Percentiles rank a stretch among this genome's conserved stretches.
These are phyloP conservation scores for Simmondsia chinensis DNA, from an alignment of 148 eudicot species.

Conservation along the genomic window DNA sequence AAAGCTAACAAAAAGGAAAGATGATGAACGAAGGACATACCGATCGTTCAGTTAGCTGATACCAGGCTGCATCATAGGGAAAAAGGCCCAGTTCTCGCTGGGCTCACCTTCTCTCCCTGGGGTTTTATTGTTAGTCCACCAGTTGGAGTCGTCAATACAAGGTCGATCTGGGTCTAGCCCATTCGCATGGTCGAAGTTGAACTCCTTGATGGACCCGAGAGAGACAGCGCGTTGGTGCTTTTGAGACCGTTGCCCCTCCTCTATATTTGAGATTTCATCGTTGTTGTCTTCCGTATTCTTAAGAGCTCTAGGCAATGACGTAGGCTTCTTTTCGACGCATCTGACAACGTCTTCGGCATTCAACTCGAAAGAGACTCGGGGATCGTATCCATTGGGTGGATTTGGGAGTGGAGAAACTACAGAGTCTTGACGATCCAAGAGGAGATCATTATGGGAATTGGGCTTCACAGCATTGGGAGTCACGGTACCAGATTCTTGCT, in stretches of 20 bases:
- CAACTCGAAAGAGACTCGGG: conserved; percentile 78
- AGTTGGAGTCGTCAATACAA: conserved; percentile 41
- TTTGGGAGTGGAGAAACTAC: conserved; percentile 35
- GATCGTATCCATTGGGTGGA: conserved; percentile 37
- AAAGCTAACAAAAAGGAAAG: background rate
- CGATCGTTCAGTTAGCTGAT: conserved; percentile 32
- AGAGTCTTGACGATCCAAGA: conserved; percentile 41
- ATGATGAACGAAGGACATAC: no score
- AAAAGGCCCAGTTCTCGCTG: conserved; percentile 77
- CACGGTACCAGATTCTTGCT: conserved; percentile 59
- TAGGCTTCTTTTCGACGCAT: conserved; percentile 69
- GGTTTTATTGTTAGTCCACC: conserved; percentile 85
- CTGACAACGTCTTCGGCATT: conserved; percentile 74
- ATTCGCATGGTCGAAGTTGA: conserved; percentile 65
- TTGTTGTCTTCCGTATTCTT: conserved; percentile 15
- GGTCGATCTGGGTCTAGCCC: conserved; percentile 38
- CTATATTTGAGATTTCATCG: conserved; percentile 21
- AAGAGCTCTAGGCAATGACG: conserved; percentile 26
- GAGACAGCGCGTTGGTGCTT: conserved; percentile 63
- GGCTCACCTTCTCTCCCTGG: conserved; percentile 34
- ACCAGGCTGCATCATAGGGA: conserved; percentile 65
- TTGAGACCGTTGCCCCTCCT: conserved; percentile 39
- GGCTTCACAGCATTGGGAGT: conserved; percentile 58
- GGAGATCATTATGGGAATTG: conserved; percentile 26
- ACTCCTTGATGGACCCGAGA: conserved; percentile 78